Base-by-base conservation (phyloP, 495 filamentous ascomycete species). In the Penicillium nucicola region DNA sequence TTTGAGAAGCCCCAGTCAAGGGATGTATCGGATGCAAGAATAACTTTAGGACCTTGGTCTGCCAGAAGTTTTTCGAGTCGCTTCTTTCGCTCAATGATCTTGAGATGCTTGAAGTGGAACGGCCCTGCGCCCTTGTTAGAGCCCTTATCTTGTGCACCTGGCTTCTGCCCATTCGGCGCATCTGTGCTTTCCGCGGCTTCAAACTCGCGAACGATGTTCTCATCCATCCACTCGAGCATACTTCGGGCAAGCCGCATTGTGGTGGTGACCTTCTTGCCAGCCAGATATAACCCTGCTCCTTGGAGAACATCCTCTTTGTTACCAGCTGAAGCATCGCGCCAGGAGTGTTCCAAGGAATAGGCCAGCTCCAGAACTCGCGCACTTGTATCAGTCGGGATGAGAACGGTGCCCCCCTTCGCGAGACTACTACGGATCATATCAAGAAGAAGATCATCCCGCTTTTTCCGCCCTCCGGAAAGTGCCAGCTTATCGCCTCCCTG, bases 181-280 rank as follows among this genome's bases (percentile, higher is more conserved):
- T 78, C 75, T 17, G 60, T 69, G 42, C 74, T 70, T 49, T 81
- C 86, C 2, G 86, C 83, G 2, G 86, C 84, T 67, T 99, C 95
- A 48, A 96, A 95, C 54, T 97, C 91, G 40, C 86, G 81, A 44
- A 95, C 82, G 42, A 99, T 90, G 41, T 80, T 85, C 57, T 96
- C 91, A 60, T 97, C 91, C 90, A 97, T 97, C 93, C 93, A 99
- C 65, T 99, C 93, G 45, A 97, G 71, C 90, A 97, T 96, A 64
- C 92, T 97, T 53, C 90, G 80, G 13, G 92, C 88, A 46, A 95
- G 84, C 48, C 86, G 75, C 84, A 96, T 89, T 1, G 89, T 92
- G 19, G 87, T 88, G 43, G 83, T 80, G 44, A 87, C 84, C 53
- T 85, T 92, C 40, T 81, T 85, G 15, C 89, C 89, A 0, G 89